Conservation (phyloP, 225 moss, liverwort and hornwort species). For the Sphagnum contortum region DNA sequence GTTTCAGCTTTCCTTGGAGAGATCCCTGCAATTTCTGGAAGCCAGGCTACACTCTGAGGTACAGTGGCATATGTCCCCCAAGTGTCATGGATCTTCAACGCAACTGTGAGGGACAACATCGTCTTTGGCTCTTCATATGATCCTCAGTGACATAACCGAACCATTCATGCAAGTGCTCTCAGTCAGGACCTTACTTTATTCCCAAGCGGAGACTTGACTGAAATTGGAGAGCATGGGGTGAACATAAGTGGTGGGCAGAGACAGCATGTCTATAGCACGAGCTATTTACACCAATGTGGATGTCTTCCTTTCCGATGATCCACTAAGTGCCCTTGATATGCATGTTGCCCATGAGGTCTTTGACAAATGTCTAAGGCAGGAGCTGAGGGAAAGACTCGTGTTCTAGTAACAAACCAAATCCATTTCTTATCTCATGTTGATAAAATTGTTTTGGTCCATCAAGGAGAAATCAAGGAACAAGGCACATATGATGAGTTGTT, state of each 20-base stretch:
- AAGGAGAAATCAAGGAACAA: conserved; percentile 36
- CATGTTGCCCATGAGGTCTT: conserved; percentile 47
- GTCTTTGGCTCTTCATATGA: conserved; percentile 35
- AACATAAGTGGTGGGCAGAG: conserved; percentile 57
- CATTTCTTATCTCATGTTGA: conserved; percentile 46
- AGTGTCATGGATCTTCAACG: conserved; percentile 62
- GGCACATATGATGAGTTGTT: conserved; percentile 37
- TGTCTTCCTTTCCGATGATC: conserved; percentile 46
- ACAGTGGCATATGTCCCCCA: conserved; percentile 85
- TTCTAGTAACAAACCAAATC: conserved; percentile 45
- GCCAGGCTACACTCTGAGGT: conserved; percentile 49
- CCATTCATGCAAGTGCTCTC: conserved; percentile 33
- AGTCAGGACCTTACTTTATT: conserved; percentile 27
- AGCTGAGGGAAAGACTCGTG: conserved; percentile 26
- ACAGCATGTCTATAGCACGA: conserved; percentile 38
- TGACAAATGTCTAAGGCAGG: conserved; percentile 31
- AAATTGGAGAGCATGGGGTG: conserved; percentile 53
- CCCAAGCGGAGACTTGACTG: conserved; percentile 46
- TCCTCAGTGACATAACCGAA: conserved; percentile 18
- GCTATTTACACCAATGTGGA: conserved; percentile 43
- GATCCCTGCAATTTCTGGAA: conserved; percentile 53
- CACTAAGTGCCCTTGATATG: conserved; percentile 47
- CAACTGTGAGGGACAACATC: conserved; percentile 31
- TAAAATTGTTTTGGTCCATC: conserved; percentile 28
- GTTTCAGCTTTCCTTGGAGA: conserved; percentile 60